Evolutionary conservation across 129 eudicot species (phyloP).

Genomic region (carrot (Daucus carota)): DNA sequence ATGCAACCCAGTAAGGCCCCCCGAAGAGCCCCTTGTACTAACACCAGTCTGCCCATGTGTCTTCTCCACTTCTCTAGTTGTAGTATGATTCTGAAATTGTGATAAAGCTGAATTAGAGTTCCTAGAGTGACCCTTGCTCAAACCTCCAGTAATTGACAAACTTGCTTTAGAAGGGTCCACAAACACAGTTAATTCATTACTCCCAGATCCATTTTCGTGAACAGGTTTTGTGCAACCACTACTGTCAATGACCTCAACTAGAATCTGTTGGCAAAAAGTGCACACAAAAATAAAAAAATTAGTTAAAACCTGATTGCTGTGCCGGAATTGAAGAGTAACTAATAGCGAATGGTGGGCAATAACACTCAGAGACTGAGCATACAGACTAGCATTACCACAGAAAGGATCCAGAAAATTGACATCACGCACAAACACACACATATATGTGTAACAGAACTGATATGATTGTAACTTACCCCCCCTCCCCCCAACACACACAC

Average conservation of each 20-base stretch:
- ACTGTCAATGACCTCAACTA: constrained; percentile 64
- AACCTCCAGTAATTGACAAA: constrained; percentile 53
- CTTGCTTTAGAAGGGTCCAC: constrained; percentile 50
- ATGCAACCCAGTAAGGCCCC: constrained; percentile 83
- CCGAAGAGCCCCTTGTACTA: constrained; percentile 81
- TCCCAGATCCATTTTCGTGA: constrained; percentile 56
- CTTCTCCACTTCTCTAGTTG: constrained; percentile 47
- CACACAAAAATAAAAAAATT: not conserved
- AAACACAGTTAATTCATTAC: constrained; percentile 42
- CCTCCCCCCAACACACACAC: no score
- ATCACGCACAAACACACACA: not conserved
- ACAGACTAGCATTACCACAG: not conserved
- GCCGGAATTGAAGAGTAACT: not conserved
- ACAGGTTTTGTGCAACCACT: constrained; percentile 29
- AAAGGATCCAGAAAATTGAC: not conserved
- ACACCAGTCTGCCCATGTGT: constrained; percentile 55
- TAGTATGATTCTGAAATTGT: constrained; percentile 41
- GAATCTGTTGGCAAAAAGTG: constrained; percentile 45
- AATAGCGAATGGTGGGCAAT: not conserved
- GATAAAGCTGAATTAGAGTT: constrained; percentile 38
- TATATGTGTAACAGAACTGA: not conserved
- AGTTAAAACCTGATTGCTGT: not conserved
- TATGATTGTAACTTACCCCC: constrained; percentile 44
- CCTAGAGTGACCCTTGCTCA: constrained; percentile 49
- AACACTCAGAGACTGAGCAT: not conserved